phyloP scores from a whole-genome alignment of 129 eudicot species.

The Helichrysum umbraculigerum region DNA sequence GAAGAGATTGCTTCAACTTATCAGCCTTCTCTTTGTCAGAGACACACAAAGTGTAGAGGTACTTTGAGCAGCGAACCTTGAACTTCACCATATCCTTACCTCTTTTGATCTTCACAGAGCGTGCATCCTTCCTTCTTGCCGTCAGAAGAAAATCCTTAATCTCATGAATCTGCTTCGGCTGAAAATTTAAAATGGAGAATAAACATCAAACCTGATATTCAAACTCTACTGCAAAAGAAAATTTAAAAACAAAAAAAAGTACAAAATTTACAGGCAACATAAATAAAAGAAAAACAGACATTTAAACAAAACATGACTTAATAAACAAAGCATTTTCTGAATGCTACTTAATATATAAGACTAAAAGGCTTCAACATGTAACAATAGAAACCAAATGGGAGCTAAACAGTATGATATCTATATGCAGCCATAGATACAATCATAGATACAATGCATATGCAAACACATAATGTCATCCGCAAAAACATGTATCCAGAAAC shows the following conservation, averaged over 20 bases:
- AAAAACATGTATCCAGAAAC: too few relatives aligned
- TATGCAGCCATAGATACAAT: too few relatives aligned
- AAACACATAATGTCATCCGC: too few relatives aligned
- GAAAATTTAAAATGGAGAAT: neutral
- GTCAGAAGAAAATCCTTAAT: slow-evolving; percentile 53
- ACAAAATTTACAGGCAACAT: too few relatives aligned
- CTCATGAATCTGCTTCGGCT: slow-evolving; percentile 60
- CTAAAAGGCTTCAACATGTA: too few relatives aligned
- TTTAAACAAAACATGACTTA: too few relatives aligned
- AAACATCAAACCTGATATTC: neutral
- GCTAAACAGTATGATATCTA: too few relatives aligned
- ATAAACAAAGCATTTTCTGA: too few relatives aligned
- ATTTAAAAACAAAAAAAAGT: neutral
- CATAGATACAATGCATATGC: too few relatives aligned
- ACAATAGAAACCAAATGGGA: too few relatives aligned
- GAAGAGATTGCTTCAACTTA: slow-evolving; percentile 56
- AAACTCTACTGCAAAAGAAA: neutral
- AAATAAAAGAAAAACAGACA: too few relatives aligned
- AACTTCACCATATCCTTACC: slow-evolving; percentile 49
- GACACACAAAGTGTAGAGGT: slow-evolving; percentile 47
- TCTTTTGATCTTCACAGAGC: slow-evolving; percentile 51
- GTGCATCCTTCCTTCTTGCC: slow-evolving; percentile 60
- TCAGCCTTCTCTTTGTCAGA: slow-evolving; percentile 49
- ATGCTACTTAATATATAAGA: too few relatives aligned
- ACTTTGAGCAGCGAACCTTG: slow-evolving; percentile 59